Percentiles rank a stretch among this genome's conserved stretches.
Evolutionary conservation across 1,284 basidiomycete genomes (phyloP).

Genomic region (Schizophyllum amplum): DNA sequence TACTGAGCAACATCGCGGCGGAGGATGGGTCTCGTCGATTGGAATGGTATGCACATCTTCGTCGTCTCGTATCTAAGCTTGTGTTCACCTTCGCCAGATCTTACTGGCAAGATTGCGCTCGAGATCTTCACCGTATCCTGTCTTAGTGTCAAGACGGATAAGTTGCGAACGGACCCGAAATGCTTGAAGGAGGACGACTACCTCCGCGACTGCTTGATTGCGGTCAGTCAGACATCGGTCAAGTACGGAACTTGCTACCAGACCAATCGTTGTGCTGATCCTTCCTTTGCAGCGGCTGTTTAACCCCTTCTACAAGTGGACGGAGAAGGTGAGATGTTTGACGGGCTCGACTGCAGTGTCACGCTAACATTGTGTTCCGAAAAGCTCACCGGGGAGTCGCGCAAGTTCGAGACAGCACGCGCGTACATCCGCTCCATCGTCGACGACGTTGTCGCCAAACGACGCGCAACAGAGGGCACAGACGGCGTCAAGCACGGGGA

Average conservation of each 20-base stretch:
- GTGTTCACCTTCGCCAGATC: neutral
- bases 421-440: neutral
- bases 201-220: neutral
- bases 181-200: neutral
- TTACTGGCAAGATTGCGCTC: neutral
- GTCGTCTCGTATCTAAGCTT: too few relatives aligned
- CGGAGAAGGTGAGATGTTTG: neutral
- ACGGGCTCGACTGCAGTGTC: neutral
- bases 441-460: neutral
- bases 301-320: constrained; percentile 1
- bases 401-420: neutral
- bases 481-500: neutral
- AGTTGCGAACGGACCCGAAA: neutral
- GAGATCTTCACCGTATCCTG: neutral
- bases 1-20: neutral
- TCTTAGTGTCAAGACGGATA: neutral
- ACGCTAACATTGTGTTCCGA: neutral
- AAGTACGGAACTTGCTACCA: neutral
- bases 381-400: neutral
- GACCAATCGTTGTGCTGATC: neutral
- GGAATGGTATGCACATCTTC: neutral
- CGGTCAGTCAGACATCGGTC: neutral
- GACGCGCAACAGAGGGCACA: neutral
- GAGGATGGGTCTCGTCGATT: neutral
- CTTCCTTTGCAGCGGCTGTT: neutral